A percentile compares a stretch with the other conserved stretches of the same genome.
These are phyloP conservation scores for Aspergillus leporis DNA, from an alignment of 495 filamentous ascomycete genomes.

Conservation along the genomic window DNA sequence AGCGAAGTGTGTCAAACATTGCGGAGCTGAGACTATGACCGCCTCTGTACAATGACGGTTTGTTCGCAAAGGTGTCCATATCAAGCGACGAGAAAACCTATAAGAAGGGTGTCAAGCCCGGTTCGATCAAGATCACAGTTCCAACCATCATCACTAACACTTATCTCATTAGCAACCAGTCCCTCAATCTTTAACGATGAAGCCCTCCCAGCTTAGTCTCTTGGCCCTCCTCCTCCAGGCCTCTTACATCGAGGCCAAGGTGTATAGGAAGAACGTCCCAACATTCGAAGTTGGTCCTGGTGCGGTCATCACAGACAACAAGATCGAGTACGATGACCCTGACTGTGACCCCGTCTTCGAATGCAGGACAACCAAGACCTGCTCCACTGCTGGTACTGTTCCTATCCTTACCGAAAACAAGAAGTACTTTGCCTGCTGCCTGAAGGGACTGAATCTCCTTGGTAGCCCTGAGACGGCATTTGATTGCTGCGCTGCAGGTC, in stretches of 20 bases:
- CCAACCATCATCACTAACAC: neutral
- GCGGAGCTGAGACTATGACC: neutral
- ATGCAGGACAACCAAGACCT: constrained; percentile 1
- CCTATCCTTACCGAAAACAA: constrained; percentile 7
- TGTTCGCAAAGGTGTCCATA: neutral
- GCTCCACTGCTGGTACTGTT: neutral
- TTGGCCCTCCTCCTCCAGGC: neutral
- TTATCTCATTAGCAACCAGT: neutral
- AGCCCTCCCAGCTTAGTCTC: neutral
- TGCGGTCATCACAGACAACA: neutral
- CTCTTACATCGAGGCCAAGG: constrained; percentile 3
- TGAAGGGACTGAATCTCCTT: constrained; percentile 4
- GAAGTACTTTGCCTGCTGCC: constrained; percentile 5
- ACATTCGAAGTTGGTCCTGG: constrained; percentile 3
- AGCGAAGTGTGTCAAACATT: neutral
- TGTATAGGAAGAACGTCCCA: neutral
- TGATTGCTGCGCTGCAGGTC: constrained; percentile 10
- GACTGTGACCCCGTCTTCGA: constrained; percentile 3
- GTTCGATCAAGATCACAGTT: neutral
- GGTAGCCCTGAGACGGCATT: constrained; percentile 10
- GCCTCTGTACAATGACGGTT: neutral
- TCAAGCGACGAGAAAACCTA: neutral
- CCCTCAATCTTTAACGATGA: neutral
- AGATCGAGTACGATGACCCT: constrained; percentile 4
- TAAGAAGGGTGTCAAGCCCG: neutral